Evolutionary conservation across 495 filamentous ascomycete genomes (phyloP), one percentile per base, ranked within the genome.

Genomic region (Penicillium herquei): DNA sequence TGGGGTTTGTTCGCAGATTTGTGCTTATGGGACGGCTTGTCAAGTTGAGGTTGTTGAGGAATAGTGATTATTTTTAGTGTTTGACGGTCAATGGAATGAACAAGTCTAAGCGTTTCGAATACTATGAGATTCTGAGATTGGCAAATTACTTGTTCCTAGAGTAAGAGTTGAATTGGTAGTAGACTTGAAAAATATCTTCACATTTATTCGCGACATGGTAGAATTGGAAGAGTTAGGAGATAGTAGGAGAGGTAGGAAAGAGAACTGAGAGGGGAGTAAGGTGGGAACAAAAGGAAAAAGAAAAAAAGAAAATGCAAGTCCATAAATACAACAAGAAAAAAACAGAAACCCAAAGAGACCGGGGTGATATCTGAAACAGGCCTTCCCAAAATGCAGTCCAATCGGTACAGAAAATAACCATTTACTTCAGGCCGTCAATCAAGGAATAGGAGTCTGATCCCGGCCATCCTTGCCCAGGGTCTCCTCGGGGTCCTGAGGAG

Each of bases 1-100:
- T 39, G 59, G 78, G 35, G 59, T 55, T n/a, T 83, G 78, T 57
- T 76, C 79, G n/a, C 81, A 84, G 63, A 77, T 79, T 49, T 81
- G 78, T 62, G 81, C 81, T 1, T 85, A 84, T 68, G 83, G 83
- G 1, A 85, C 83, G 4, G 83, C 82, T 9, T 77, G 75, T 55
- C 43, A 81, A 21, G 66, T 84, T 17, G 80, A 84, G 61, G 73
- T 74, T 56, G 55, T 80, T 54, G 72, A 70, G 33, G 59, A 65
- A 6, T 18, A 49, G n/a, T 9, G 26, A 46, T 2, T 46, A 10
- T 12, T 43, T n/a, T 26, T 26, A 4, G 21, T 26, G 4, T 26
- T 26, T 4, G 21, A 26, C 21, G 4, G 21, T 4, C 4, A 4
- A 2, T 26, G 21, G 21, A 26, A 26, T 1, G 4, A 26, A 26